A percentile compares a stretch with the other conserved stretches of the same genome.
Evolutionary conservation across 768 basidiomycete species (phyloP).

Genomic region (Termitomyces titanicus): DNA sequence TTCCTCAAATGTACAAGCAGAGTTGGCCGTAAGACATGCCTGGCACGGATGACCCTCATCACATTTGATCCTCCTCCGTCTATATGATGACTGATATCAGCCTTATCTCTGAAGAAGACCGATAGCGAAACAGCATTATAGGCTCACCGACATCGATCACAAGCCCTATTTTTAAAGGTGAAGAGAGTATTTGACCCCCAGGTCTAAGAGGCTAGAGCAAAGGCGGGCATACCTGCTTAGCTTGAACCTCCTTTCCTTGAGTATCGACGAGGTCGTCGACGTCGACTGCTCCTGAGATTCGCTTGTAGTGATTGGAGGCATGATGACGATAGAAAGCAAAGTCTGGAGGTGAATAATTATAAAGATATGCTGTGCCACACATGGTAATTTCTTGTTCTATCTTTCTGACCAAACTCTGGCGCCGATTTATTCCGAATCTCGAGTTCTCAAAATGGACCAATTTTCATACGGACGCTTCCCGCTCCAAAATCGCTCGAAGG

Average conservation of each 20-base stretch:
- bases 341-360: slow-evolving; percentile 17
- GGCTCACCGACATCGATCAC: slow-evolving; percentile 86
- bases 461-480: slow-evolving; percentile 2
- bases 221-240: slow-evolving; percentile 63
- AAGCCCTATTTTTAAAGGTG: slow-evolving; percentile 52
- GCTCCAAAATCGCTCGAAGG: neutral
- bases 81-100: slow-evolving; percentile 22
- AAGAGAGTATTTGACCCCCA: neutral
- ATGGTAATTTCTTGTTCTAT: slow-evolving; percentile 8
- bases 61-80: slow-evolving; percentile 81
- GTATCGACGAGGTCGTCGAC: slow-evolving; percentile 39
- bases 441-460: slow-evolving; percentile 2
- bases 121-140: neutral
- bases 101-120: neutral
- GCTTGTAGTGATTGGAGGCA: slow-evolving; percentile 43
- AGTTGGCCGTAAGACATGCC: slow-evolving; percentile 79
- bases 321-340: slow-evolving; percentile 31
- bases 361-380: slow-evolving; percentile 16
- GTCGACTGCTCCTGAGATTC: slow-evolving; percentile 40
- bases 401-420: slow-evolving; percentile 15
- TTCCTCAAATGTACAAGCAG: slow-evolving; percentile 84
- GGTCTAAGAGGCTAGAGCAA: neutral
- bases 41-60: slow-evolving; percentile 90
- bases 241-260: slow-evolving; percentile 85
- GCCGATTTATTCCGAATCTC: slow-evolving; percentile 36